Conservation (phyloP, 805 yeast genomes). For the Candida nemodendra region DNA sequence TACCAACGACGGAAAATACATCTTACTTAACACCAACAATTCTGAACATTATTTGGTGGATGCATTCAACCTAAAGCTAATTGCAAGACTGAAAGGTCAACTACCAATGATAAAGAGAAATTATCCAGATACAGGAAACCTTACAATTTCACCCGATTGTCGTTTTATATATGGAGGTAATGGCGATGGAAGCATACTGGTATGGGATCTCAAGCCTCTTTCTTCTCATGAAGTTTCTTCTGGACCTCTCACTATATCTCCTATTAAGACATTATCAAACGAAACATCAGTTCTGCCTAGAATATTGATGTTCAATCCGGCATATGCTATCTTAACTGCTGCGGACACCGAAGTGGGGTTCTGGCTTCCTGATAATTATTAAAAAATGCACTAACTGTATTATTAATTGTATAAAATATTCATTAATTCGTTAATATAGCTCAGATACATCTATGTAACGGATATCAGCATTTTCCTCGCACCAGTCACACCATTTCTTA, state of each 20-base stretch:
- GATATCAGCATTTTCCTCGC: slow-evolving; percentile 63
- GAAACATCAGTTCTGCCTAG: slow-evolving; percentile 39
- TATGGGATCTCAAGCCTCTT: slow-evolving; percentile 46
- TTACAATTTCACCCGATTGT: slow-evolving; percentile 69
- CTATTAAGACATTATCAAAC: slow-evolving; percentile 18
- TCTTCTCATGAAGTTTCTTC: background rate
- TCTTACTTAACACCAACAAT: slow-evolving; percentile 35
- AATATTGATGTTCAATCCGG: slow-evolving; percentile 60
- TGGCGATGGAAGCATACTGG: slow-evolving; percentile 48
- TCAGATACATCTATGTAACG: slow-evolving; percentile 60
- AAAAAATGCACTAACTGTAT: too few relatives aligned
- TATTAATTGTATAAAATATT: too few relatives aligned
- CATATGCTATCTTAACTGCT: slow-evolving; percentile 57
- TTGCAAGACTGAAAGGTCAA: slow-evolving; percentile 44
- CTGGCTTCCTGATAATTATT: slow-evolving; percentile 36
- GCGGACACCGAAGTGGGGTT: slow-evolving; percentile 54
- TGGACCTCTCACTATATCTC: slow-evolving; percentile 12
- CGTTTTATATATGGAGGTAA: slow-evolving; percentile 59
- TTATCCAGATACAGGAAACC: slow-evolving; percentile 52
- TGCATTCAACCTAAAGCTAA: slow-evolving; percentile 15
- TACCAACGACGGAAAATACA: slow-evolving; percentile 42
- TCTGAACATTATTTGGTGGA: slow-evolving; percentile 24
- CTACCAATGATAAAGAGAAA: slow-evolving; percentile 33
- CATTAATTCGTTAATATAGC: slow-evolving; percentile 17
- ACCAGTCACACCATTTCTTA: slow-evolving; percentile 66